Base-by-base conservation (phyloP, 257 asterid species). In the Parsonsia alboflavescens region DNA sequence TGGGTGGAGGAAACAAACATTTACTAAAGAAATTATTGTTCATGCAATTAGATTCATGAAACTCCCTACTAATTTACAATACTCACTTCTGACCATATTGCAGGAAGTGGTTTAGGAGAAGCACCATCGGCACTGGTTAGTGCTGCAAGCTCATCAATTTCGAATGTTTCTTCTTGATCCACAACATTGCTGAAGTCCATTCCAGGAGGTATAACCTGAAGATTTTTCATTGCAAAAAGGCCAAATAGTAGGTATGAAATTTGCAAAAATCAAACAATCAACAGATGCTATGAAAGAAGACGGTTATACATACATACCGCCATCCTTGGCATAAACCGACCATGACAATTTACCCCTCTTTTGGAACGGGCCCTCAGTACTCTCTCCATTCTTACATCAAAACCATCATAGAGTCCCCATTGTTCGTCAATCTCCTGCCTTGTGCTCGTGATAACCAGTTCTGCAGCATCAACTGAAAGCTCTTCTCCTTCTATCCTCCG, bases 321-420 rank as follows among this genome's bases (percentile, higher is more conserved):
- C 97, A 91, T 89, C 79, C 97, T 85, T 56, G 96, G 97, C 97
- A 91, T 89, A 85, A 75, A 91, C 0, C 97, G 89, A 57, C 96
- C 97, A 54, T 88, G 96, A 73, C 93, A 89, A 68, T 84, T 87
- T 59, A 91, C 97, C 53, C 94, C 92, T 42, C 97, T 88, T 79
- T 94, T 87, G 3, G 77, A 79, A 73, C 97, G 92, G 13, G 92
- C 96, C 85, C 97, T 84, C 83, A 91, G 83, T 78, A 89, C 89
- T 80, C 69, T 89, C 88, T 91, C 97, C 4, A 91, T 87, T 80
- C 82, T 88, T 5, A 91, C 94, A 54, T 91, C 97, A 39, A 89
- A 91, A 42, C 97, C 97, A 81, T 91, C 97, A 53, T 91, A 91
- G 24, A 91, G 67, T 50, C 97, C 97, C 97, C 97, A 91, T 61